Conservation (phyloP, 2,329 filamentous ascomycete species). For the Grosmannia huntii region DNA sequence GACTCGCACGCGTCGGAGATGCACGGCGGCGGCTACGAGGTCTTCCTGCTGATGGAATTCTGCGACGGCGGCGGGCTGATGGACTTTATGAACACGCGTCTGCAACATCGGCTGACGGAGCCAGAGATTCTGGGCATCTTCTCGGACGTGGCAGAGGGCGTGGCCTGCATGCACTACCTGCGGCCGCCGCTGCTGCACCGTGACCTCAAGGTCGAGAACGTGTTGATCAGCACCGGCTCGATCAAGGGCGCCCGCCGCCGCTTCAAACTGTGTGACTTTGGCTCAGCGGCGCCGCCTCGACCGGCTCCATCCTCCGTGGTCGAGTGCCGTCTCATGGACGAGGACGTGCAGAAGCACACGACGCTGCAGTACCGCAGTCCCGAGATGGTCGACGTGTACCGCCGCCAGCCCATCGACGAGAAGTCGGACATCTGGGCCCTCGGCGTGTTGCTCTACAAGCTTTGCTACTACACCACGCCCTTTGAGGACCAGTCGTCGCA, state of each 20-base stretch:
- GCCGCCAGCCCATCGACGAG: conserved; percentile 92
- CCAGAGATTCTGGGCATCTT: conserved; percentile 97
- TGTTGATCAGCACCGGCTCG: conserved; percentile 58
- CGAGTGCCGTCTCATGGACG: conserved; percentile 86
- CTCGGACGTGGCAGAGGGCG: conserved; percentile 86
- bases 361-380: conserved; percentile 95
- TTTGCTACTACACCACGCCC: conserved; percentile 98
- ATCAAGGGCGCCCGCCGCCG: conserved; percentile 33
- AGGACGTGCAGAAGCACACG: conserved; percentile 93
- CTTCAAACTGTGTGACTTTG: conserved; percentile 98
- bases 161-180: conserved; percentile 98
- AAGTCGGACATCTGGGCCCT: conserved; percentile 98
- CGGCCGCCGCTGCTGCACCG: conserved; percentile 86
- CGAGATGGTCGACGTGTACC: conserved; percentile 97
- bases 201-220: conserved; percentile 96
- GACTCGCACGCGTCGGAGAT: conserved; percentile 96
- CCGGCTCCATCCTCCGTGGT: conserved; percentile 75
- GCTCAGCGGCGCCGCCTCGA: conserved; percentile 72
- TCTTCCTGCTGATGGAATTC: conserved; percentile 96
- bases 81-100: conserved; percentile 97
- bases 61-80: conserved; percentile 91
- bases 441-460: conserved; percentile 88
- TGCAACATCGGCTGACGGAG: conserved; percentile 93
- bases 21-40: conserved; percentile 87
- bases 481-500: conserved; percentile 90